These are phyloP conservation scores for Kalmusia sp. DNA, from an alignment of 2,329 filamentous ascomycete genomes.

Conservation along the genomic window DNA sequence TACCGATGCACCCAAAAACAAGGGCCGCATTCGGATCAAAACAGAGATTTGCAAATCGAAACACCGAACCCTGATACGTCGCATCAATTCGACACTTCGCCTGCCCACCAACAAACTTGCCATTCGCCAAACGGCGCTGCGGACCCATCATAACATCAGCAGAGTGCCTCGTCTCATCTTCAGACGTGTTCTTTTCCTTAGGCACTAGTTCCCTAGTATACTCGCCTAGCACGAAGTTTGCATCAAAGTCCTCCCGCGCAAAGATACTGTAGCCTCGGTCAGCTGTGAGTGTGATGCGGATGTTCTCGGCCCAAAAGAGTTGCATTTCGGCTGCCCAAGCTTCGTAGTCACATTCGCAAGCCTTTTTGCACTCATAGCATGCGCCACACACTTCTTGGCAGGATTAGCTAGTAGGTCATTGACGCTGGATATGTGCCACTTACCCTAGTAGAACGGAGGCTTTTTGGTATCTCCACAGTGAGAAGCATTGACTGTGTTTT, in stretches of 20 bases:
- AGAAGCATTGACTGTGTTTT: neutral
- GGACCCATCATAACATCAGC: neutral
- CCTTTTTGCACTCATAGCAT: neutral
- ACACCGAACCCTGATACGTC: slow-evolving; percentile 1
- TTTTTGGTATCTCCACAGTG: neutral
- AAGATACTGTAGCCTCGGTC: slow-evolving; percentile 2
- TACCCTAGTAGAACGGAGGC: neutral
- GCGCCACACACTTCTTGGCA: neutral
- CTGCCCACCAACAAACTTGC: neutral
- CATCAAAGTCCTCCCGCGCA: neutral
- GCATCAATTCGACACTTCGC: slow-evolving; percentile 7
- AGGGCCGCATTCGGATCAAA: slow-evolving; percentile 12
- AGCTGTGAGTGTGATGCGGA: neutral
- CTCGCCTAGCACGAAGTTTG: neutral
- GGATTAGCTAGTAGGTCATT: slow-evolving; percentile 1
- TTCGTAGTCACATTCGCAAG: neutral
- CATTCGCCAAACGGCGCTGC: neutral
- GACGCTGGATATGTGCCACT: neutral
- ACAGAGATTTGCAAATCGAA: slow-evolving; percentile 18
- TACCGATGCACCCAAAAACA: slow-evolving; percentile 1
- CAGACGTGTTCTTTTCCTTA: neutral
- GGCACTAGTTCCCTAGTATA: slow-evolving; percentile 3
- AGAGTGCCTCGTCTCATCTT: neutral
- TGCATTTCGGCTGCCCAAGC: neutral
- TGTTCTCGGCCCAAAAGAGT: neutral